Percentiles rank a stretch among this genome's conserved stretches.
Conservation (phyloP, 768 basidiomycete species). For the Russula ochroleuca region DNA sequence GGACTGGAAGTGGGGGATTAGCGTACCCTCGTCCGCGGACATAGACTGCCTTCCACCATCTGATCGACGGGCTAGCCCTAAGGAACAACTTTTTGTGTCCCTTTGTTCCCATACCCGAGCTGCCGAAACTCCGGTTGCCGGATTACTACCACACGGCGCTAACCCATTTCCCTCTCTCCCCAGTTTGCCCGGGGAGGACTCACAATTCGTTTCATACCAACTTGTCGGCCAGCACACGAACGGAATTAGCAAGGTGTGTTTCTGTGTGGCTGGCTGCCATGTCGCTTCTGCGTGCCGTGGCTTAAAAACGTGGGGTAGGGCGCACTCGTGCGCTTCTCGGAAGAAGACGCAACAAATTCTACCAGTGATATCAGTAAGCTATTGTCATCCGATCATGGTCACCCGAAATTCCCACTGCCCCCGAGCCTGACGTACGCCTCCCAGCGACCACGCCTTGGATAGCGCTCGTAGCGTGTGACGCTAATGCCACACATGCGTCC, state of each 20-base stretch:
- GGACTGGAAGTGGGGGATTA: not conserved
- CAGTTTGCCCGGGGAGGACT: conserved; percentile 42
- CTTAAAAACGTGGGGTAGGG: conserved; percentile 45
- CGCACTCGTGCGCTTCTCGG: conserved; percentile 79
- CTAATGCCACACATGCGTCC: conserved; percentile 63
- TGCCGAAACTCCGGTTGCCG: not conserved
- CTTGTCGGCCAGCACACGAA: conserved; percentile 47
- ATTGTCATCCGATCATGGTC: not conserved
- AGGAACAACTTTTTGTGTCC: not conserved
- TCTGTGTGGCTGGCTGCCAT: not conserved
- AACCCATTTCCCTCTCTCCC: conserved; percentile 10
- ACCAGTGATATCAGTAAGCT: conserved; percentile 46
- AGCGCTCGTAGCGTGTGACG: conserved; percentile 80
- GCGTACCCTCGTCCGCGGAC: not conserved
- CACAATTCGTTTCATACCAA: conserved; percentile 56
- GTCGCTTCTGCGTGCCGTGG: not conserved
- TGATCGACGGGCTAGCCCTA: not conserved
- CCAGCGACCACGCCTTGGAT: conserved; percentile 83
- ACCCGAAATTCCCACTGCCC: not conserved
- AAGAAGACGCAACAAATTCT: conserved; percentile 40
- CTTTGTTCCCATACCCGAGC: not conserved
- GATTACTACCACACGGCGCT: not conserved
- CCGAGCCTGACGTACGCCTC: not conserved
- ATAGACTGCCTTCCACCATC: not conserved
- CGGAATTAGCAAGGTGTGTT: conserved; percentile 53